Conservation (phyloP, 106 monocot species). For the Posidonia australis region DNA sequence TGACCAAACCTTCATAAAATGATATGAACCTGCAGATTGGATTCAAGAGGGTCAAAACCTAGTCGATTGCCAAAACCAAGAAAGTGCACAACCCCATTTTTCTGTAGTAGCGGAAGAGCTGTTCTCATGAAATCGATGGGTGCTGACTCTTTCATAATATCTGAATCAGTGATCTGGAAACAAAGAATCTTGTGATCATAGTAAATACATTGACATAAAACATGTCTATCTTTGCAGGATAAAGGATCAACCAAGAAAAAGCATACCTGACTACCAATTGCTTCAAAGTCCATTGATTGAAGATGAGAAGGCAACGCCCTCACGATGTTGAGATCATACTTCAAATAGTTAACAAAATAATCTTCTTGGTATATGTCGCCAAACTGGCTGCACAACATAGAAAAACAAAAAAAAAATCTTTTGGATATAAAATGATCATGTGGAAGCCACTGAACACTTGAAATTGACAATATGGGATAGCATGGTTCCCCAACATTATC, state of each 20-base stretch:
- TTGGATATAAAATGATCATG: background rate
- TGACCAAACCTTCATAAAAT: constrained; percentile 9
- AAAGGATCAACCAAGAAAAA: background rate
- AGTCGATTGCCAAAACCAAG: constrained; percentile 90
- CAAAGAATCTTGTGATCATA: background rate
- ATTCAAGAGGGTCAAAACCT: constrained; percentile 70
- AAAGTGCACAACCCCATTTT: constrained; percentile 73
- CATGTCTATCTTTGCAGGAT: background rate
- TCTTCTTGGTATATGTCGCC: constrained; percentile 88
- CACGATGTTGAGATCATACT: constrained; percentile 56
- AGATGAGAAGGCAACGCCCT: constrained; percentile 66
- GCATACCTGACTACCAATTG: constrained; percentile 75
- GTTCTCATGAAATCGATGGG: constrained; percentile 45
- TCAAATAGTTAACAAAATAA: constrained; percentile 65
- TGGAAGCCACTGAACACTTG: no score
- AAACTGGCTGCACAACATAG: constrained; percentile 58
- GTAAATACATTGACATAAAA: background rate
- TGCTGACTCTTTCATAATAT: constrained; percentile 66
- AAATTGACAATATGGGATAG: no score
- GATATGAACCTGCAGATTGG: constrained; percentile 55
- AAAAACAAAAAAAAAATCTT: background rate
- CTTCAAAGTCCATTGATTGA: constrained; percentile 49
- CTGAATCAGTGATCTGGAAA: constrained; percentile 67
- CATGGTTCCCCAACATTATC: no score
- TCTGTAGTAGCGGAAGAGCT: constrained; percentile 54